A percentile compares a stretch with the other conserved stretches of the same genome.
phyloP scores from a whole-genome alignment of 495 filamentous ascomycete species.

The Hyaloscypha bicolor region DNA sequence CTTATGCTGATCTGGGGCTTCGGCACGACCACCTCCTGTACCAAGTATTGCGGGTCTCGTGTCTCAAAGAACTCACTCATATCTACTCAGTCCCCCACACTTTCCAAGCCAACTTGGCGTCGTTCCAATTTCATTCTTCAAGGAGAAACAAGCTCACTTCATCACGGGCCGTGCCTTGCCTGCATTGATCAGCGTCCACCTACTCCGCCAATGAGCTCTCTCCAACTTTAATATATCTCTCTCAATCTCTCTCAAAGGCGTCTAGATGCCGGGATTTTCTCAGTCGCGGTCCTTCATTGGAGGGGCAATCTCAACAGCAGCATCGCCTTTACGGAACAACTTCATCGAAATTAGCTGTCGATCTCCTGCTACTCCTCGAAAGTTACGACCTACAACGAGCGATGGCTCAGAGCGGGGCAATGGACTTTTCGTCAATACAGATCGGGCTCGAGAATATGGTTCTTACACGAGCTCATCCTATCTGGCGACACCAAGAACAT shows the following conservation, averaged over 20 bases:
- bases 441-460: slow-evolving; percentile 13
- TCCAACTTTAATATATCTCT: neutral
- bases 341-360: slow-evolving; percentile 35
- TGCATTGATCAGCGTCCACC: slow-evolving; percentile 1
- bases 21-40: slow-evolving; percentile 12
- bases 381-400: slow-evolving; percentile 6
- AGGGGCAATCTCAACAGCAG: slow-evolving; percentile 37
- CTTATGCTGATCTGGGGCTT: slow-evolving; percentile 20
- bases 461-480: slow-evolving; percentile 23
- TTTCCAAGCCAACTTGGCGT: slow-evolving; percentile 14
- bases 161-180: slow-evolving; percentile 4
- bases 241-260: slow-evolving; percentile 7
- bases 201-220: slow-evolving; percentile 12
- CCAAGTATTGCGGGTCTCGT: neutral
- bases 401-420: slow-evolving; percentile 2
- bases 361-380: slow-evolving; percentile 30
- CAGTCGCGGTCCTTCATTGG: slow-evolving; percentile 25
- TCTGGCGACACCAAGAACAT: slow-evolving; percentile 22
- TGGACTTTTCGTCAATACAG: slow-evolving; percentile 19
- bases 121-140: slow-evolving; percentile 1
- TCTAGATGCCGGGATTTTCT: slow-evolving; percentile 26
- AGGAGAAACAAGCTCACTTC: slow-evolving; percentile 16
- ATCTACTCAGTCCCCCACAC: slow-evolving; percentile 27
- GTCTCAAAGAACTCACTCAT: slow-evolving; percentile 34
- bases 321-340: slow-evolving; percentile 32